Base-by-base conservation (phyloP, 1,284 basidiomycete genomes). In the Pseudozyma thailandica region DNA sequence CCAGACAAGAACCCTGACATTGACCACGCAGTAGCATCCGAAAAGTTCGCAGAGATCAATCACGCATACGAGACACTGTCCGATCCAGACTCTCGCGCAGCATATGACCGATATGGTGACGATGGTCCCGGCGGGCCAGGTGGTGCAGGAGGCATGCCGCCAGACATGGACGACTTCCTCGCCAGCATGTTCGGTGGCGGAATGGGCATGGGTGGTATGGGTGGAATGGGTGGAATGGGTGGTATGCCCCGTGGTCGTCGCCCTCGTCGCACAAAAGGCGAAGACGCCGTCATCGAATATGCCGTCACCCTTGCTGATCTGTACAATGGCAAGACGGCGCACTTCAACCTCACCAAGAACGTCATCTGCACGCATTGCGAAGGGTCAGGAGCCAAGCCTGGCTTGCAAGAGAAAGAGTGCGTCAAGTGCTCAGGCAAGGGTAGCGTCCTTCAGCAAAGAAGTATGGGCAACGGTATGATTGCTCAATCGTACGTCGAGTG, bases 241-340 rank as follows among this genome's bases (percentile, higher is more conserved):
- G 65, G 63, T 9, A 72, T 68, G 61, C 46, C 86, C 85, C 54
- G 86, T 84, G 47, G 83, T 75, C 58, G 84, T 78, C 50, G 85
- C 79, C 72, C 84, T 80, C 78, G 58, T 31, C 58, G 63, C 4
- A 66, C 70, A 33, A 72, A 56, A 28, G 70, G 64, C 8, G 64
- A 77, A 39, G 74, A 79, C 46, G 65, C 72, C 0, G 51, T 79
- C 31, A 89, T 96, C 68, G 88, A 89, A 3, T 92, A 95, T 81
- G 87, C 91, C 18, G 92, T 97, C 57, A 90, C 91, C 4, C 86
- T 98, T 31, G 93, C 96, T 82, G 94, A 98, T 82, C 86, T 95
- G 26, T 98, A 93, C 84, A 91, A 90, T 62, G 95, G 95, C 30
- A 94, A 94, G 83, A 88, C 88, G 15, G 90, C 95, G 45, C 91